Base-by-base conservation (phyloP, 805 yeast genomes). In the Metschnikowia chrysomelidarum region DNA sequence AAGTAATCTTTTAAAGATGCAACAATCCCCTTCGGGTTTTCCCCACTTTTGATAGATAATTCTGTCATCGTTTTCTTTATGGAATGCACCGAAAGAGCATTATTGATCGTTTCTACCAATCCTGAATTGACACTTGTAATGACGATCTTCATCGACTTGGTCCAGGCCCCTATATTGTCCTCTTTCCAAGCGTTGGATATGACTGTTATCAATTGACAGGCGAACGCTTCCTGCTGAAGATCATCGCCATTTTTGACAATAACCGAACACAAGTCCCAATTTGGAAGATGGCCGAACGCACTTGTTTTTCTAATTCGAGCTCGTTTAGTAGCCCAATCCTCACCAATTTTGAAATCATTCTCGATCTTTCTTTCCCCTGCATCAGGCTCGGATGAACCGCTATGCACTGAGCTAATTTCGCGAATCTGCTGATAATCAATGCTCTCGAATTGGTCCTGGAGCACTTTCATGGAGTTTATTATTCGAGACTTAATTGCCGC, bases 161-260 rank as follows among this genome's bases (percentile, higher is more conserved):
- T 93, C 98, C 98, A 93, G 4, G 80, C 87, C 19, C 74, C 81
- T 6, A 85, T 78, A 3, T 71, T 69, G 17, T 77, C 76, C 20
- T 69, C 73, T 32, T 76, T 74, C 98, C 98, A 91, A 29, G 87
- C 78, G 30, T 78, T 77, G 1, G 95, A 80, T 63, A 89, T 86
- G 15, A 95, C 82, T 43, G 83, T 82, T 34, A 91, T 91, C 28
- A 93, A 59, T 57, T 91, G 98, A 44, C 96, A 88, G 0, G 98
- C 98, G 69, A 91, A 88, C 0, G 98, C 96, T 59, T 91, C 98
- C 56, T 91, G 98, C 17, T 96, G 84, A 32, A 91, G 60, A 62
- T 91, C 98, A 53, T 86, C 91, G 22, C 98, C 98, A 18, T 95
- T 91, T 55, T 91, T 91, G 10, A 94, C 96, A 55, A 91, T 91